Evolutionary conservation across 192 early-diverging fungal species (phyloP).

Genomic region (Umbelopsis sp.): DNA sequence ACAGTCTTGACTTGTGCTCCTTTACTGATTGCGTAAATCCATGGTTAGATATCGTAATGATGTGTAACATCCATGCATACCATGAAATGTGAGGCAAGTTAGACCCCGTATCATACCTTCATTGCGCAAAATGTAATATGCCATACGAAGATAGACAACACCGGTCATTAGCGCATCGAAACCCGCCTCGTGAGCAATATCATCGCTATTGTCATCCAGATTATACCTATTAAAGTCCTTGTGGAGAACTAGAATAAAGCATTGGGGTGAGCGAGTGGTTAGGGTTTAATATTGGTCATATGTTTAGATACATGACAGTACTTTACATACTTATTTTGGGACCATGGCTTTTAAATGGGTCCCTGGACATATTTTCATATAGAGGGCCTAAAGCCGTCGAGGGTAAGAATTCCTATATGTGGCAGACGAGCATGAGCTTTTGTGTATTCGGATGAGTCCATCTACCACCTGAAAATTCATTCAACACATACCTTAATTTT

Average conservation of each 20-base stretch:
- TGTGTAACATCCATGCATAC: too few species aligned
- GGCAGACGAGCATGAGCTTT: too few species aligned
- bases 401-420: not conserved
- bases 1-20: not conserved
- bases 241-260: slow-evolving; percentile 45
- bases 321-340: not conserved
- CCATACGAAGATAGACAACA: slow-evolving; percentile 71
- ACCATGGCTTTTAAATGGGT: slow-evolving; percentile 12
- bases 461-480: not conserved
- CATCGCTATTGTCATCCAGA: slow-evolving; percentile 20
- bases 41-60: too few species aligned
- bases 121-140: slow-evolving; percentile 47
- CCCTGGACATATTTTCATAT: slow-evolving; percentile 11
- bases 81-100: not conserved
- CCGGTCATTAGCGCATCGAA: slow-evolving; percentile 94
- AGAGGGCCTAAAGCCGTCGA: not conserved
- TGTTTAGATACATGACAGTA: not conserved
- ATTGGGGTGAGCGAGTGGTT: not conserved
- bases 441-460: too few species aligned
- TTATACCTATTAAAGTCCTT: slow-evolving; percentile 49
- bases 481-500: slow-evolving; percentile 41
- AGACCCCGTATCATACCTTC: slow-evolving; percentile 22
- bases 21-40: not conserved
- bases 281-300: too few species aligned
- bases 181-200: slow-evolving; percentile 83